phyloP scores from a whole-genome alignment of 1,284 basidiomycete genomes.

The Cutaneotrichosporon cyanovorans region DNA sequence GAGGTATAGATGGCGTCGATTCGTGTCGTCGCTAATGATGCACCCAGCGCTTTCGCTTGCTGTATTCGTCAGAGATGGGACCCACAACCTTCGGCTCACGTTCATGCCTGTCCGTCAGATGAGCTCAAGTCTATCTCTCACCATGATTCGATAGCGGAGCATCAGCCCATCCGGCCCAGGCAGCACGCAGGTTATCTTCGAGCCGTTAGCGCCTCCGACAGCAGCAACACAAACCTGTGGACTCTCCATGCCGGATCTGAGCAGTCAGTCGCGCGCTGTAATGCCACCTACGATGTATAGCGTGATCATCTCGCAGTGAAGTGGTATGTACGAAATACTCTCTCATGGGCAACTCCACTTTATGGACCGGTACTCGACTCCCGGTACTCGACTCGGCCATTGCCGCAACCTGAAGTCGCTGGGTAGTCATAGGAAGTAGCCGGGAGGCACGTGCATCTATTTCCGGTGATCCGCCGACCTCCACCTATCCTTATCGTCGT shows the following conservation, averaged over 20 bases:
- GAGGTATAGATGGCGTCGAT: conserved; percentile 70
- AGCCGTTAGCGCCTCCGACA: not conserved
- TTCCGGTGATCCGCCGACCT: not conserved
- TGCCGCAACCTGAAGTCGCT: too few species aligned
- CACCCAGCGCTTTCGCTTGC: conserved; percentile 75
- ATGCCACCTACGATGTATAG: conserved; percentile 39
- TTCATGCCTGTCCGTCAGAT: conserved; percentile 53
- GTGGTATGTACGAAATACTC: too few species aligned
- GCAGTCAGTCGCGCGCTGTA: not conserved
- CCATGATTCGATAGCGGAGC: conserved; percentile 75
- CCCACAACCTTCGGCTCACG: conserved; percentile 43
- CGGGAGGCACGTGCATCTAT: not conserved
- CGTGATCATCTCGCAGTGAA: conserved; percentile 45
- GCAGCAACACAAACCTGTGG: conserved; percentile 53
- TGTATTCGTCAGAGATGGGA: conserved; percentile 31
- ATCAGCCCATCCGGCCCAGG: conserved; percentile 80
- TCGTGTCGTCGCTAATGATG: conserved; percentile 54
- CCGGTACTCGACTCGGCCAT: too few species aligned
- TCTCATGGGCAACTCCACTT: too few species aligned
- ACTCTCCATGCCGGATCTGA: conserved; percentile 72
- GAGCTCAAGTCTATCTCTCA: conserved; percentile 33
- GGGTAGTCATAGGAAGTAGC: too few species aligned
- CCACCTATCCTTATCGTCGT: not conserved
- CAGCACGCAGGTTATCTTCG: conserved; percentile 44
- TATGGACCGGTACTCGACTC: too few species aligned